Evolutionary conservation across 768 basidiomycete species (phyloP).

Genomic region (Suillus clintonianus): DNA sequence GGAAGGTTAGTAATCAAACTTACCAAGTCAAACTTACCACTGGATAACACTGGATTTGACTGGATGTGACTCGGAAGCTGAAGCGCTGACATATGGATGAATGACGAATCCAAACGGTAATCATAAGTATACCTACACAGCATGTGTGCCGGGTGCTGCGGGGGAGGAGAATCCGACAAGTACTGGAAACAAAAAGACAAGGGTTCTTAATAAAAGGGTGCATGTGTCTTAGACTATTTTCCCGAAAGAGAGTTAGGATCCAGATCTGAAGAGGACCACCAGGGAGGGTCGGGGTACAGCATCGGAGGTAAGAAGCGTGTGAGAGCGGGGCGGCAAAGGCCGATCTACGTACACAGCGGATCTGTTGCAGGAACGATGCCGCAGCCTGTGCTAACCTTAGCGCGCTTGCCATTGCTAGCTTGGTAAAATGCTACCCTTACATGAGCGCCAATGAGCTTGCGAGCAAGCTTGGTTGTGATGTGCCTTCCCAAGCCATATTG

Average conservation of each 20-base stretch:
- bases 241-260: neutral
- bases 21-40: neutral
- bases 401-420: neutral
- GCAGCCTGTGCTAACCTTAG: conserved; percentile 19
- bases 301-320: neutral
- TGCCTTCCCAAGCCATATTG: conserved; percentile 17
- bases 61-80: neutral
- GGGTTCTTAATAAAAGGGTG: neutral
- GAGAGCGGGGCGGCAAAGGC: conserved; percentile 5
- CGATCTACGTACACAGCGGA: conserved; percentile 14
- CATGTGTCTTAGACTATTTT: neutral
- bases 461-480: neutral
- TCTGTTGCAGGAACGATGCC: conserved; percentile 8
- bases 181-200: neutral
- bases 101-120: neutral
- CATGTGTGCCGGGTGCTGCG: neutral
- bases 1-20: neutral
- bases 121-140: neutral
- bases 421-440: neutral
- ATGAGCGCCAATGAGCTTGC: conserved; percentile 12
- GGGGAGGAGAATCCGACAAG: neutral
- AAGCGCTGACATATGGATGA: neutral
- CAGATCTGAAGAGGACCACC: neutral
- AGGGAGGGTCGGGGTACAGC: neutral
- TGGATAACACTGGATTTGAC: neutral